phyloP scores from a whole-genome alignment of 2,329 filamentous ascomycete species.

The Monilinia polystroma region DNA sequence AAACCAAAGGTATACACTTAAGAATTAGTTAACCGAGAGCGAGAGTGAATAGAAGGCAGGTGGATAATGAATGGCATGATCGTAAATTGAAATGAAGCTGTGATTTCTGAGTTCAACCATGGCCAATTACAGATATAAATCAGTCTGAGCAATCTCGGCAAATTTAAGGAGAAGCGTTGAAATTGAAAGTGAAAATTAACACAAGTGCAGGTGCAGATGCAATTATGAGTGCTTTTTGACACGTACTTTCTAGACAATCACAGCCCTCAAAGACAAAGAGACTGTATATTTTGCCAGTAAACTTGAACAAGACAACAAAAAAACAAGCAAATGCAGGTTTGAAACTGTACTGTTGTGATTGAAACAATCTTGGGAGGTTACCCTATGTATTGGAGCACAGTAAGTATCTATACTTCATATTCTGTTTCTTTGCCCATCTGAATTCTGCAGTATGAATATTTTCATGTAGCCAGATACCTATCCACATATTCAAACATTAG shows the following conservation, averaged over 20 bases:
- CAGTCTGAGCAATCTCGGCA: neutral
- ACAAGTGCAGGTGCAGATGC: neutral
- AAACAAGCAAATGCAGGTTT: neutral
- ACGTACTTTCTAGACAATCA: neutral
- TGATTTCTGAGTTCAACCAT: neutral
- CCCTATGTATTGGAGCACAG: neutral
- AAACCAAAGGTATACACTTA: neutral
- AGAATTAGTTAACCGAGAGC: neutral
- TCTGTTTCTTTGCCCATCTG: neutral
- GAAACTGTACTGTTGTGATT: neutral
- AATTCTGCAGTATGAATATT: neutral
- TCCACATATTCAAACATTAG: neutral
- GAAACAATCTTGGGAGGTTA: neutral
- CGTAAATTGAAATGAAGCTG: neutral
- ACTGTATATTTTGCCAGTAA: no score
- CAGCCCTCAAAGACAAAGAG: neutral
- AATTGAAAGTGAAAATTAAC: neutral
- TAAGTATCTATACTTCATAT: neutral
- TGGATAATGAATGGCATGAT: neutral
- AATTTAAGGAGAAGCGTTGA: neutral
- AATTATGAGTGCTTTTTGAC: neutral
- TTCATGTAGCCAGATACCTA: neutral
- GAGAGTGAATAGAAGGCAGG: conserved; percentile 10
- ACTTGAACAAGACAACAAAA: neutral
- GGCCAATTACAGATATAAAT: neutral